Evolutionary conservation across 768 basidiomycete genomes (phyloP), one percentile per base, ranked within the genome.

Genomic region (Psilocybe azurescens): DNA sequence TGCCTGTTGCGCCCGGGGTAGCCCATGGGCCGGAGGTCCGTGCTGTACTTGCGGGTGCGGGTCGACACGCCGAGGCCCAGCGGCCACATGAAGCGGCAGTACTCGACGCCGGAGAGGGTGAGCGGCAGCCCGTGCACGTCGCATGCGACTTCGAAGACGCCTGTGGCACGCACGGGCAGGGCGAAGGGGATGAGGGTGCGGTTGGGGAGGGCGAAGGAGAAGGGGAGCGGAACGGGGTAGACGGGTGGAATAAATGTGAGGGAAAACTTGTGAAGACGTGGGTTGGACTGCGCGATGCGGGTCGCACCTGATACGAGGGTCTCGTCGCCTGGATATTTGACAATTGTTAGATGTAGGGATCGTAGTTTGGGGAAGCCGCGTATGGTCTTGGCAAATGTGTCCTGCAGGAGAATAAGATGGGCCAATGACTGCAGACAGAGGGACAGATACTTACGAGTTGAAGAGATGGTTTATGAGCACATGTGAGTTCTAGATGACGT

Each of bases 381-480:
- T 59, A 90, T 81, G 5, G 82, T 79, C 62, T 86, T 89, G 1
- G 89, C 83, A 64, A 93, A 86, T 6, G 82, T 72, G 38, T 89
- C 87, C 88, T 89, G 53, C 18, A 55, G 11, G 24, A 51, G 53
- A 57, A 47, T 10, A 18, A 28, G 20, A 47, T 61, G 10, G n/a
- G 18, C 61, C 13, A 50, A 32, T 58, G 38, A 57, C 36, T 30
- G 24, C 11, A 1, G 11, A 53, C 28, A 51, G 33, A 32, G 48
- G 30, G 58, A n/a, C 47, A 52, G 14, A 50, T 55, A 74, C 84
- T 63, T 71, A 90, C 90, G 41, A 93, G 79, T 60, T 88, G 88
- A 72, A 93, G 89, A 0, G 89, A 90, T 10, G 91, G 87, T 66
- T 85, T 88, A 66, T 85, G 85, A 11, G 82, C 80, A 69, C 88